Evolutionary conservation across 2,329 filamentous ascomycete species (phyloP), one percentile per base, ranked within the genome.

Genomic region (Fusarium penzigii): DNA sequence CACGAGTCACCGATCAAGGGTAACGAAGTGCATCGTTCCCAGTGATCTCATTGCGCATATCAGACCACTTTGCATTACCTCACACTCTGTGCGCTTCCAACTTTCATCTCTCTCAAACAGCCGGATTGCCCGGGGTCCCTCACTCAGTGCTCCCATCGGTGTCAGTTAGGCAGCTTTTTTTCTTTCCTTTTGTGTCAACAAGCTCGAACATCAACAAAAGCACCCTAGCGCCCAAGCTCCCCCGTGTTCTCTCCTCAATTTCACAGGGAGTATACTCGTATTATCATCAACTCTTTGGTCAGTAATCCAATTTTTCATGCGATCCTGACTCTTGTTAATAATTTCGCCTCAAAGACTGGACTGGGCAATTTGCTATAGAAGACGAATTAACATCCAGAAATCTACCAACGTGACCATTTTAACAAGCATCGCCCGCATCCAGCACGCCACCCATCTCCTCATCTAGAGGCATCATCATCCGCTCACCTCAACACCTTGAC

Each of bases 361-460:
- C 54, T 48, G 44, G 39, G 40, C 44, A 39, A 42, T 25, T 44
- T 17, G 10, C 53, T 48, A 45, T 44, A 42, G 39, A 45, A 55
- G 51, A 61, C 54, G 51, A 50, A 39, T 53, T 55, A 44, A 57
- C 49, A 42, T 57, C 52, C 56, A 63, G 57, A 55, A 55, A 58
- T 47, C 34, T 44, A 42, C 32, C 59, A 65, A 55, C 53, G 63
- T 65, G 59, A 56, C 52, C 54, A 39, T 49, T 46, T 52, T 42
- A 40, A 32, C 41, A 47, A 48, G 38, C 48, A 53, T 52, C 48
- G 34, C 43, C 48, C 41, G 39, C 51, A 49, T 29, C 40, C 42
- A 55, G 58, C 58, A 65, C 63, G 53, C 63, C 63, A 65, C 56
- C 48, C 56, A 34, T 65, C 63, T 65, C 63, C 63, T 65, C 63